phyloP scores from a whole-genome alignment of 768 basidiomycete genomes.

The Tylopilus sp. region DNA sequence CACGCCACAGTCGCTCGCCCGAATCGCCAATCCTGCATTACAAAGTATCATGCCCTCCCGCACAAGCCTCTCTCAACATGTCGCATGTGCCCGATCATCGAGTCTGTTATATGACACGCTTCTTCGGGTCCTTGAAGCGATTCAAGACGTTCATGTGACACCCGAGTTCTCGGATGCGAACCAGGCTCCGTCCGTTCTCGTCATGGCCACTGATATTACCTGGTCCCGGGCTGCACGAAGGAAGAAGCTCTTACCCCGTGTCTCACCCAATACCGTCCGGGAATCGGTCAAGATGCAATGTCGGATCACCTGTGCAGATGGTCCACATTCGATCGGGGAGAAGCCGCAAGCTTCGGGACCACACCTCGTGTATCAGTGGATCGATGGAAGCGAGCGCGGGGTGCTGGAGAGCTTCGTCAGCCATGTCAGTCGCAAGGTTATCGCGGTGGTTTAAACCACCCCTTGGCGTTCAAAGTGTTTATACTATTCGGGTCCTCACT shows the following conservation, averaged over 20 bases:
- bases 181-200: slow-evolving; percentile 18
- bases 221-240: slow-evolving; percentile 71
- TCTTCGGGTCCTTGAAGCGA: slow-evolving; percentile 29
- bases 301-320: slow-evolving; percentile 24
- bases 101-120: slow-evolving; percentile 21
- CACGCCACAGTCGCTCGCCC: slow-evolving; percentile 31
- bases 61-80: slow-evolving; percentile 51
- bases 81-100: slow-evolving; percentile 8
- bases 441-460: not conserved
- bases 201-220: slow-evolving; percentile 40
- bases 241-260: slow-evolving; percentile 30
- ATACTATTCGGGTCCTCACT: not conserved
- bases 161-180: not conserved
- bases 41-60: slow-evolving; percentile 54
- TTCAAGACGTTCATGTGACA: slow-evolving; percentile 28
- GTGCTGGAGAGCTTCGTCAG: slow-evolving; percentile 67
- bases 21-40: slow-evolving; percentile 40
- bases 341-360: slow-evolving; percentile 3
- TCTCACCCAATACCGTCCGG: not conserved
- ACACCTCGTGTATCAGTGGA: slow-evolving; percentile 52
- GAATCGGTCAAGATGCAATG: slow-evolving; percentile 16
- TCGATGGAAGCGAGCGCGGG: slow-evolving; percentile 51
- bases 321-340: slow-evolving; percentile 11
- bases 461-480: not conserved
- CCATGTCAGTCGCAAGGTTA: slow-evolving; percentile 56